phyloP scores from a whole-genome alignment of 2,329 filamentous ascomycete genomes.

The Moelleriella libera region DNA sequence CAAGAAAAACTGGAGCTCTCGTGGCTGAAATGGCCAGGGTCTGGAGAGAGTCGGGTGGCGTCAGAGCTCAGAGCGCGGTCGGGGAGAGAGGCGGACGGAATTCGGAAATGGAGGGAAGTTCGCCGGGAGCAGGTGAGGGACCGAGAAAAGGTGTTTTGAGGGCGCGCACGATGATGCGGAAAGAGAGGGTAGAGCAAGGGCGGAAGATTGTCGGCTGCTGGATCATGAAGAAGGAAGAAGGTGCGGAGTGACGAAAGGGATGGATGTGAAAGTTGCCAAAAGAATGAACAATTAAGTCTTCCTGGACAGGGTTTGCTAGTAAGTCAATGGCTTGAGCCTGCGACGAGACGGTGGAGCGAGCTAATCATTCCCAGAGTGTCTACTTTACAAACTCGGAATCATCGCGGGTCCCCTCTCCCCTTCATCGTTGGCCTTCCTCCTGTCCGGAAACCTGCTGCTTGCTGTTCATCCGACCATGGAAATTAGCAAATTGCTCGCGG shows the following conservation, averaged over 20 bases:
- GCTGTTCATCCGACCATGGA: too few species aligned
- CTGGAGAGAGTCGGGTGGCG: constrained; percentile 1
- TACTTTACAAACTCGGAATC: not conserved
- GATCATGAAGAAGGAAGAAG: not conserved
- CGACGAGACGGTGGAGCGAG: not conserved
- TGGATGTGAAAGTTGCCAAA: not conserved
- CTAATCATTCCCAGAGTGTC: not conserved
- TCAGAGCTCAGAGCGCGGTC: not conserved
- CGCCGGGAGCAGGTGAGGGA: too few species aligned
- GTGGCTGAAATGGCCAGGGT: constrained; percentile 3
- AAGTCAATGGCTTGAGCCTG: not conserved
- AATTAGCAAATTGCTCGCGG: not conserved
- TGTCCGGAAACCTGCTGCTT: too few species aligned
- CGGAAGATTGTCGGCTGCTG: not conserved
- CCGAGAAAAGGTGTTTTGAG: too few species aligned
- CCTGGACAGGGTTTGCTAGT: not conserved
- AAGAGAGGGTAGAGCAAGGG: not conserved
- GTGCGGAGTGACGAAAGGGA: not conserved
- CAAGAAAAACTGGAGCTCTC: constrained; percentile 7
- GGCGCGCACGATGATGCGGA: not conserved
- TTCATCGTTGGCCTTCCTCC: too few species aligned
- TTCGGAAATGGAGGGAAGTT: not conserved
- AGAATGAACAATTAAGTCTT: not conserved
- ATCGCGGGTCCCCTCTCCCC: not conserved
- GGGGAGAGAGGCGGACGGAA: not conserved